Conservation (phyloP, 805 yeast genomes). For the Cyberlindnera euphorbiiphila region DNA sequence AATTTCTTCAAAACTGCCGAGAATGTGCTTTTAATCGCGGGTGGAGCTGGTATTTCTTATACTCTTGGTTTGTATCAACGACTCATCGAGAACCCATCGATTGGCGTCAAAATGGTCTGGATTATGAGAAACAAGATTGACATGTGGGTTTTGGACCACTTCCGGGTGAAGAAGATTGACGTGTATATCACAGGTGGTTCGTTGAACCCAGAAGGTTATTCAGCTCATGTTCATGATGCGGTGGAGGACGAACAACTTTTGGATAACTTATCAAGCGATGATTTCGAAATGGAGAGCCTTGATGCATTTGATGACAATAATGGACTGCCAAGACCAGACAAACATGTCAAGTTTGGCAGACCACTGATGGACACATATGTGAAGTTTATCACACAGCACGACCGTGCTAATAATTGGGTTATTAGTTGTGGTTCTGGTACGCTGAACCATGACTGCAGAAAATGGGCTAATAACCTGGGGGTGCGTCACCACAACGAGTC, state of each 20-base stretch:
- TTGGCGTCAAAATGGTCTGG: constrained; percentile 49
- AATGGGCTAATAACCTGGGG: constrained; percentile 34
- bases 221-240: constrained; percentile 3
- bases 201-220: constrained; percentile 8
- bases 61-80: constrained; percentile 51
- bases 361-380: constrained; percentile 36
- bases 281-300: constrained; percentile 21
- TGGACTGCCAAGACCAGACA: constrained; percentile 4
- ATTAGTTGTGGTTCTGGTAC: constrained; percentile 56
- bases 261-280: constrained; percentile 21
- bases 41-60: constrained; percentile 72
- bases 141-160: constrained; percentile 40
- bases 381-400: constrained; percentile 28
- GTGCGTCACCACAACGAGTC: constrained; percentile 42
- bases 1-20: constrained; percentile 46
- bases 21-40: constrained; percentile 53
- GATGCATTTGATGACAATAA: constrained; percentile 22
- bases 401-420: constrained; percentile 42
- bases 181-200: constrained; percentile 36
- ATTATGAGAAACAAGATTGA: constrained; percentile 45
- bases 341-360: constrained; percentile 31
- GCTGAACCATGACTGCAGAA: constrained; percentile 38
- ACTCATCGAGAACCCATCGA: constrained; percentile 27
- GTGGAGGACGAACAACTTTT: constrained; percentile 21
- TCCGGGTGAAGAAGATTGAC: constrained; percentile 33